Evolutionary conservation across 768 basidiomycete genomes (phyloP).

Genomic region (Strobilomyces echinocephalus): DNA sequence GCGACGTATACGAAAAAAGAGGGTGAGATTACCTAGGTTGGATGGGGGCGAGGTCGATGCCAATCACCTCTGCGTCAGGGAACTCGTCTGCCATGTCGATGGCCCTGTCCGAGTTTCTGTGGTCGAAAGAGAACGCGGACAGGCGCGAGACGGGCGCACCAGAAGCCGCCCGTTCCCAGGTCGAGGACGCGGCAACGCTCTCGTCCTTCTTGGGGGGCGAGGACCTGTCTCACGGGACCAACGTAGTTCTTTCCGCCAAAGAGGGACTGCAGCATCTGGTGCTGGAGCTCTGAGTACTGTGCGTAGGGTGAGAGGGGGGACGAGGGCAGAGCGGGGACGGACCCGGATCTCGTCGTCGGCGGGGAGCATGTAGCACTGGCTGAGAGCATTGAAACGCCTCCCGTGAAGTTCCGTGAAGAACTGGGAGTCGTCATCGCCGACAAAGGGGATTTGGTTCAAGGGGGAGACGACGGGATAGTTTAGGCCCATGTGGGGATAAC

Average conservation of each 20-base stretch:
- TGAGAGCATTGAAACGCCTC: constrained; percentile 53
- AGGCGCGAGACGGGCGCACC: constrained; percentile 35
- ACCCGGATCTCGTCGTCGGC: constrained; percentile 63
- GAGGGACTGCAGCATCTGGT: constrained; percentile 64
- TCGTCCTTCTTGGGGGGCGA: constrained; percentile 35
- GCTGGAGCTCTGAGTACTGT: constrained; percentile 60
- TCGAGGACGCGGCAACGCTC: constrained; percentile 49
- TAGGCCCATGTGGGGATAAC: constrained; percentile 27
- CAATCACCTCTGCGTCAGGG: constrained; percentile 59
- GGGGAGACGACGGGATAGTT: constrained; percentile 32
- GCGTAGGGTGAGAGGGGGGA: constrained; percentile 2
- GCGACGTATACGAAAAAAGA: constrained; percentile 2
- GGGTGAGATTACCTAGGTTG: constrained; percentile 54
- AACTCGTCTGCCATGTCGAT: constrained; percentile 74
- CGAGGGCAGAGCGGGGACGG: neutral
- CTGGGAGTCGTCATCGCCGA: constrained; percentile 42
- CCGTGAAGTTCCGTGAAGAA: constrained; percentile 54
- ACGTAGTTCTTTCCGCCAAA: constrained; percentile 60
- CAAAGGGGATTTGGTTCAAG: constrained; percentile 33
- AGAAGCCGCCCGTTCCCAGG: constrained; percentile 61
- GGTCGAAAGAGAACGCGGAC: neutral
- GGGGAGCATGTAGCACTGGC: constrained; percentile 56
- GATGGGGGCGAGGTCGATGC: constrained; percentile 67
- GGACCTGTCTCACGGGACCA: constrained; percentile 56
- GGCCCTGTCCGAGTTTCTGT: constrained; percentile 45